These are phyloP conservation scores for Anastatica hierochuntica DNA, from an alignment of 345 rosid genomes.

Conservation along the genomic window DNA sequence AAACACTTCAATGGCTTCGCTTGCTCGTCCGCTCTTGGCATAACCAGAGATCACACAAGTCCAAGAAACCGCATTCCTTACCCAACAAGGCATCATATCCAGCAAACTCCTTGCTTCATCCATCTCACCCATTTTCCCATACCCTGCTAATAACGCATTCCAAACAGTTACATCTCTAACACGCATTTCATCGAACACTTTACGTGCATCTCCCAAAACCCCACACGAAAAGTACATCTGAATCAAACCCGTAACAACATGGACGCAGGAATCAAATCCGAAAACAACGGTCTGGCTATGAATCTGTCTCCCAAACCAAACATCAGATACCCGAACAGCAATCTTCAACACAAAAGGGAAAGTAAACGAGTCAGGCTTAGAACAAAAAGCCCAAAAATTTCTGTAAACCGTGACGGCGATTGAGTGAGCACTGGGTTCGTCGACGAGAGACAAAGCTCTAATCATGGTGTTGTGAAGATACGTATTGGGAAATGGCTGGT, in stretches of 20 bases:
- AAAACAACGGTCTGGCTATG: slow-evolving; percentile 38
- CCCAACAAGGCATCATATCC: slow-evolving; percentile 43
- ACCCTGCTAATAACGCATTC: slow-evolving; percentile 55
- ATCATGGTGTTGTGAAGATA: slow-evolving; percentile 47
- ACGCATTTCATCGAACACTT: slow-evolving; percentile 44
- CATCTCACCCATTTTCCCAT: slow-evolving; percentile 38
- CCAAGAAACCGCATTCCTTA: slow-evolving; percentile 55
- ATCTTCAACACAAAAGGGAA: slow-evolving; percentile 53
- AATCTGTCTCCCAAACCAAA: slow-evolving; percentile 43
- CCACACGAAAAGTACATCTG: slow-evolving; percentile 38
- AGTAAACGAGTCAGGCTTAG: slow-evolving; percentile 57
- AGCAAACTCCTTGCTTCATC: slow-evolving; percentile 37
- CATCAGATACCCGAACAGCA: slow-evolving; percentile 25
- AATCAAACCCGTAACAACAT: slow-evolving; percentile 44
- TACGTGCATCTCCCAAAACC: slow-evolving; percentile 32
- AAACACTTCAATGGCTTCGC: slow-evolving; percentile 45
- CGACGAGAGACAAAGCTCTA: slow-evolving; percentile 39
- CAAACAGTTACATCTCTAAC: slow-evolving; percentile 34
- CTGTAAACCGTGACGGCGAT: slow-evolving; percentile 40
- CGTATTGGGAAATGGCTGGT: slow-evolving; percentile 22
- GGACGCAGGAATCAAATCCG: slow-evolving; percentile 39
- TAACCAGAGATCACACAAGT: slow-evolving; percentile 60
- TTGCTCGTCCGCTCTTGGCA: slow-evolving; percentile 36
- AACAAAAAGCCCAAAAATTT: slow-evolving; percentile 31
- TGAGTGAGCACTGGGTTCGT: slow-evolving; percentile 15